These are phyloP conservation scores for Pisolithus orientalis DNA, from an alignment of 768 basidiomycete genomes.

Conservation along the genomic window DNA sequence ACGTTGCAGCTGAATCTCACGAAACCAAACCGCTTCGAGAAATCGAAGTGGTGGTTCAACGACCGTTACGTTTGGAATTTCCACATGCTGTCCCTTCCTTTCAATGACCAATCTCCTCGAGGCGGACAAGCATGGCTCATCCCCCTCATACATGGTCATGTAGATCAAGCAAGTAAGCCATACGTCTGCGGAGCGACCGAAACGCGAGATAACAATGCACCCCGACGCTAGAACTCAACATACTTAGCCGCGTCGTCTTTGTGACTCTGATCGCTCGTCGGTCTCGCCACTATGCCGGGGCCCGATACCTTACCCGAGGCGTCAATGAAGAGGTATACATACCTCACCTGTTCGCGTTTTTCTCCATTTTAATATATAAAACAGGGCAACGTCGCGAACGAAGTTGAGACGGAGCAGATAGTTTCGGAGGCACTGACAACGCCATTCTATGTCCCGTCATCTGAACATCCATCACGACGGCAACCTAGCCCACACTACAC, in stretches of 20 bases:
- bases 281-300: conserved; percentile 93
- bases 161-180: conserved; percentile 93
- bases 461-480: conserved; percentile 32
- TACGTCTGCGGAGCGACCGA: neutral
- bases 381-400: conserved; percentile 98
- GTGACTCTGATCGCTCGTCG: conserved; percentile 92
- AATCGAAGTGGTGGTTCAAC: conserved; percentile 62
- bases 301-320: conserved; percentile 89
- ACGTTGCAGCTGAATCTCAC: conserved; percentile 90
- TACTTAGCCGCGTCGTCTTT: conserved; percentile 85
- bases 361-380: neutral
- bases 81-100: conserved; percentile 71
- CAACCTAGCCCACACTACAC: conserved; percentile 83
- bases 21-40: conserved; percentile 38
- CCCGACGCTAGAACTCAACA: conserved; percentile 64
- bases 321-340: conserved; percentile 79
- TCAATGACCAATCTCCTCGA: conserved; percentile 36
- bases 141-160: conserved; percentile 91
- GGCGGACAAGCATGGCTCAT: conserved; percentile 76
- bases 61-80: conserved; percentile 95
- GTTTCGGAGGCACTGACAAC: conserved; percentile 87
- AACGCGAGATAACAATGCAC: neutral
- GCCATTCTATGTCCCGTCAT: conserved; percentile 72
- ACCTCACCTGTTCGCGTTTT: neutral
- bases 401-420: conserved; percentile 98